These are phyloP conservation scores for Apostasia ramifera DNA, from an alignment of 106 monocot genomes.

Conservation along the genomic window DNA sequence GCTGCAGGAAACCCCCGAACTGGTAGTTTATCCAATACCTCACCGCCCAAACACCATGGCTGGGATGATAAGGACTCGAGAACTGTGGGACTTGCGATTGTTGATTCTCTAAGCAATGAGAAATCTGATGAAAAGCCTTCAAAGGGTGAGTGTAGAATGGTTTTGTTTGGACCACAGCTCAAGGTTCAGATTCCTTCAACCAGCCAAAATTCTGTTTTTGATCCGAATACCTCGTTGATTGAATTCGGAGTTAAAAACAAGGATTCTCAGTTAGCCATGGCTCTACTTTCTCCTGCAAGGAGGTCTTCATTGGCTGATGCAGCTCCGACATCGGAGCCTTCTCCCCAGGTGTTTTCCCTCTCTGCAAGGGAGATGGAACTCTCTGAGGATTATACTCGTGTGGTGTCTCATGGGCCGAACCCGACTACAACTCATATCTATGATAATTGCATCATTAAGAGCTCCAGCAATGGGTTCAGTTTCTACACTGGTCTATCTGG, in stretches of 20 bases:
- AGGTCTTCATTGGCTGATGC: constrained; percentile 6
- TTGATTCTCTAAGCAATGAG: constrained; percentile 43
- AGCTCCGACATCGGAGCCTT: background rate
- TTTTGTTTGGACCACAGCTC: constrained; percentile 35
- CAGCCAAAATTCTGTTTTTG: background rate
- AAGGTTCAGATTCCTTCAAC: constrained; percentile 42
- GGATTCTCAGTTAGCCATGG: constrained; percentile 22
- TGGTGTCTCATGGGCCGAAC: constrained; percentile 48
- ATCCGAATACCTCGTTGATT: constrained; percentile 21
- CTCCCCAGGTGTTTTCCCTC: constrained; percentile 9
- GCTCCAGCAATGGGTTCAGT: constrained; percentile 12
- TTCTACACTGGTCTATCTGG: background rate
- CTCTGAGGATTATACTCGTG: constrained; percentile 64
- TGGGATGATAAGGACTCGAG: background rate
- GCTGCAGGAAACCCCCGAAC: constrained; percentile 3
- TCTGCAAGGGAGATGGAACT: constrained; percentile 42
- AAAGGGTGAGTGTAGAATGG: constrained; percentile 27
- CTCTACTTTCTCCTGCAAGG: constrained; percentile 23
- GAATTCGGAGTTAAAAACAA: constrained; percentile 62
- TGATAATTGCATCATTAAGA: constrained; percentile 48
- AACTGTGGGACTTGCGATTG: constrained; percentile 40
- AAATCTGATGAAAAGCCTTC: constrained; percentile 2
- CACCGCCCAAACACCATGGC: constrained; percentile 7
- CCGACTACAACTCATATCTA: constrained; percentile 59
- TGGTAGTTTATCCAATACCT: constrained; percentile 7